phyloP scores from a whole-genome alignment of 768 basidiomycete species.

The Podaxis sp. region DNA sequence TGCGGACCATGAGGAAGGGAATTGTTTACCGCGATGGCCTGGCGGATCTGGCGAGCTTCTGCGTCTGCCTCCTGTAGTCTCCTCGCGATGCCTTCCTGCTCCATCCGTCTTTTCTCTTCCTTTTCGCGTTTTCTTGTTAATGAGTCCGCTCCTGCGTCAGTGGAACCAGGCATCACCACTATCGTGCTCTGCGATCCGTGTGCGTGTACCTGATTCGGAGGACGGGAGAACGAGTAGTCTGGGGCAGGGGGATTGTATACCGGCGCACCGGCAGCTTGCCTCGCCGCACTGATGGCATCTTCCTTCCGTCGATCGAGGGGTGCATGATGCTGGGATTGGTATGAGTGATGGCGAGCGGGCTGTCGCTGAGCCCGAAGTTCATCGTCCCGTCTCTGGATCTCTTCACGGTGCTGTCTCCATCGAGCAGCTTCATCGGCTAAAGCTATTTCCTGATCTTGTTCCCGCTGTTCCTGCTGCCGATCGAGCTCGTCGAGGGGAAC shows the following conservation, averaged over 20 bases:
- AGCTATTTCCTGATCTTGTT: conserved; percentile 24
- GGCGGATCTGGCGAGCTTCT: conserved; percentile 43
- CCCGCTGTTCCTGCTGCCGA: conserved; percentile 26
- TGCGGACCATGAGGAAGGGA: conserved; percentile 15
- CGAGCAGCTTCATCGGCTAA: conserved; percentile 34
- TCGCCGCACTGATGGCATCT: conserved; percentile 22
- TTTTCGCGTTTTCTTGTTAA: conserved; percentile 26
- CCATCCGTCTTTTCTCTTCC: conserved; percentile 39
- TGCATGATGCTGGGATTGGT: background rate
- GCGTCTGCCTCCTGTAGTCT: conserved; percentile 62
- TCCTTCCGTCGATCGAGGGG: conserved; percentile 20
- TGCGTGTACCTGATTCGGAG: conserved; percentile 21
- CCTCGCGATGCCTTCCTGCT: conserved; percentile 55
- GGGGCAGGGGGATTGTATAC: conserved; percentile 15
- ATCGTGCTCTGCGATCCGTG: conserved; percentile 28
- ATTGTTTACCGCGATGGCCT: conserved; percentile 28
- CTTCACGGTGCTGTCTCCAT: conserved; percentile 36
- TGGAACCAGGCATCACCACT: conserved; percentile 23
- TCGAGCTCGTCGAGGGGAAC: conserved; percentile 21
- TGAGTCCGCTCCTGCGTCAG: conserved; percentile 7
- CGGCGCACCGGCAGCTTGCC: background rate
- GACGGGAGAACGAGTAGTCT: conserved; percentile 30
- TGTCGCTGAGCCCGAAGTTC: conserved; percentile 27
- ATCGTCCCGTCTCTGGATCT: conserved; percentile 29
- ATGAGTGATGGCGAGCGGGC: background rate